phyloP scores from a whole-genome alignment of 352 stramenopile species.

The Phytophthora pluvialis region DNA sequence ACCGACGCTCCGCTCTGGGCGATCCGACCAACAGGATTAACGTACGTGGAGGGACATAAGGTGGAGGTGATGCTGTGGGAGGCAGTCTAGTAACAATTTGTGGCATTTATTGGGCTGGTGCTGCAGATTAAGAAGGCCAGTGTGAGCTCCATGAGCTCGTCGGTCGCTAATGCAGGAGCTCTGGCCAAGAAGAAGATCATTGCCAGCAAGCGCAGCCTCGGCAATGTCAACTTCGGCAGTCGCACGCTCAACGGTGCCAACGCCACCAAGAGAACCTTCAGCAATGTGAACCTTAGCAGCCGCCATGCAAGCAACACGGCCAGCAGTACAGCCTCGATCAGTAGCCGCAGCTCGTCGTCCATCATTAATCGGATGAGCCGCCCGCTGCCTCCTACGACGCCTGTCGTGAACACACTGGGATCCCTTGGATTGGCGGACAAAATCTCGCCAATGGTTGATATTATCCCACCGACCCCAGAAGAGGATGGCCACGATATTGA shows the following conservation, averaged over 20 bases:
- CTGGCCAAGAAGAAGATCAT: conserved; percentile 60
- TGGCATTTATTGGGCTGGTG: conserved; percentile 1
- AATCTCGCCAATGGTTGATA: conserved; percentile 31
- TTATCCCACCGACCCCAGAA: conserved; percentile 21
- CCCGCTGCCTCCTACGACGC: conserved; percentile 35
- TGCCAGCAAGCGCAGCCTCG: conserved; percentile 49
- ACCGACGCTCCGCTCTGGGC: conserved; percentile 58
- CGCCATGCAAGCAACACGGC: conserved; percentile 12
- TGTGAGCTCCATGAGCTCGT: conserved; percentile 47
- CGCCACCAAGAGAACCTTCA: conserved; percentile 28
- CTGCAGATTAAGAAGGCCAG: conserved; percentile 65
- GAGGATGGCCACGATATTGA: conserved; percentile 75
- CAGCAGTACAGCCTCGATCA: conserved; percentile 13
- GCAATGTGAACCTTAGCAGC: conserved; percentile 32
- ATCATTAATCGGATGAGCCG: conserved; percentile 34
- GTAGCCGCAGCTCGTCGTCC: conserved; percentile 29
- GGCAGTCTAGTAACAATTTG: conserved; percentile 4
- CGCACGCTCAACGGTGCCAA: conserved; percentile 27
- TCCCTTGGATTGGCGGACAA: conserved; percentile 45
- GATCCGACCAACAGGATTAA: conserved; percentile 83
- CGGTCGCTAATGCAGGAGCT: conserved; percentile 24
- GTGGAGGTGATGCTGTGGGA: neutral
- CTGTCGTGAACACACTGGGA: conserved; percentile 40
- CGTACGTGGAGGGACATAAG: conserved; percentile 36
- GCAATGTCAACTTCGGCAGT: conserved; percentile 31